phyloP scores from a whole-genome alignment of 2,329 filamentous ascomycete genomes.

The Alternaria sp. region DNA sequence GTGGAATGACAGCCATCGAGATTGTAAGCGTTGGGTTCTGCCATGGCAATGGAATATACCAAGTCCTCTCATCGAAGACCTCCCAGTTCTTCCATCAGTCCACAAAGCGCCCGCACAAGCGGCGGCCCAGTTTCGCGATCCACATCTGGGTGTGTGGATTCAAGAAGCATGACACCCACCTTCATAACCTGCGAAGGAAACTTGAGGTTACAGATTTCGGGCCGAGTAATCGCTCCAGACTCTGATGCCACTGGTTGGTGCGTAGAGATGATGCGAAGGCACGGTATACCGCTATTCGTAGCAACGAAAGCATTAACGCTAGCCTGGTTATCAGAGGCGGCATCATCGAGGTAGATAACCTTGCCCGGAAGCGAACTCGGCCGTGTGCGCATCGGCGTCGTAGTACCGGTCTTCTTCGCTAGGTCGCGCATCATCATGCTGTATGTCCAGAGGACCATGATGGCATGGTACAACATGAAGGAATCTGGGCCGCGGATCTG shows the following conservation, averaged over 20 bases:
- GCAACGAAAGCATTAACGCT: constrained; percentile 18
- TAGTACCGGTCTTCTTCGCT: constrained; percentile 15
- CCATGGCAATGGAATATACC: neutral
- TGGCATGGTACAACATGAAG: constrained; percentile 26
- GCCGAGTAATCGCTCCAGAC: neutral
- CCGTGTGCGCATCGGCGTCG: neutral
- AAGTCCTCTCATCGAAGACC: neutral
- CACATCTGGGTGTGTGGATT: constrained; percentile 22
- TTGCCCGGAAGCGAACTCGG: neutral
- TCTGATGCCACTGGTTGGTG: neutral
- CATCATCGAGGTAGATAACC: constrained; percentile 16
- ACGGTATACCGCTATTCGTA: constrained; percentile 12
- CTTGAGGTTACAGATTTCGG: constrained; percentile 17
- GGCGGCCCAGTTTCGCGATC: constrained; percentile 23
- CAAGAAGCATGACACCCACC: constrained; percentile 21
- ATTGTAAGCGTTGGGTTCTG: neutral
- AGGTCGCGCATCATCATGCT: constrained; percentile 28
- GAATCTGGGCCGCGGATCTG: constrained; percentile 26
- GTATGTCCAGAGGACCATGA: constrained; percentile 34
- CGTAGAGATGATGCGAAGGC: constrained; percentile 11
- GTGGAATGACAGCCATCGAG: neutral
- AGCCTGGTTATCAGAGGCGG: constrained; percentile 5
- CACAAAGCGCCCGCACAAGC: constrained; percentile 23
- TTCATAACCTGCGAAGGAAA: constrained; percentile 25
- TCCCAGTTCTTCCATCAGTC: constrained; percentile 11